These are phyloP conservation scores for Poa annua DNA, from an alignment of 176 grass and related monocot genomes.

Conservation along the genomic window DNA sequence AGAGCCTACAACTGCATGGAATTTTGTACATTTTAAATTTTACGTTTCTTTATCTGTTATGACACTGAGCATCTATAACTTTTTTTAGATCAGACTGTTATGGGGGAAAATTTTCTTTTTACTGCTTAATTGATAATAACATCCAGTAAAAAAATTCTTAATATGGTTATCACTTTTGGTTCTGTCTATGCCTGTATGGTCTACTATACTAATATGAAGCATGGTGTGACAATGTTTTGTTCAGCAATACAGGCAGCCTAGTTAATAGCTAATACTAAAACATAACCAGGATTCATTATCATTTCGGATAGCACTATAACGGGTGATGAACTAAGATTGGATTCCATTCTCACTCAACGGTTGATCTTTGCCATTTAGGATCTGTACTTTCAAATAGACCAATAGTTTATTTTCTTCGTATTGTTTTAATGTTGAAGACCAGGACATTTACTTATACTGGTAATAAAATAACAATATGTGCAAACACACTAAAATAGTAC, in stretches of 20 bases:
- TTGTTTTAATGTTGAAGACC: neutral
- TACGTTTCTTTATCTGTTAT: neutral
- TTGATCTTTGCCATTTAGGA: slow-evolving; percentile 21
- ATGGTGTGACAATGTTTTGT: neutral
- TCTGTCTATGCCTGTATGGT: neutral
- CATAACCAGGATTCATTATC: neutral
- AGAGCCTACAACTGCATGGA: neutral
- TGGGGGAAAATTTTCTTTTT: neutral
- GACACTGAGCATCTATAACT: neutral
- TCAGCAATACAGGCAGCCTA: neutral
- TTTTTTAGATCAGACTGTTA: neutral
- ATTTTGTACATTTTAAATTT: neutral
- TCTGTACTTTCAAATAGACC: neutral
- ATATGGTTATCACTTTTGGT: neutral
- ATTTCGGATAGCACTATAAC: neutral
- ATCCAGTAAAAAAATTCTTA: slow-evolving; percentile 2
- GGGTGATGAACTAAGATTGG: neutral
- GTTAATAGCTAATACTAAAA: neutral
- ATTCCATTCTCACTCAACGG: neutral
- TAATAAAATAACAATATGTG: slow-evolving; percentile 22
- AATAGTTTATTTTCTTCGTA: neutral
- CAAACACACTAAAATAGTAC: slow-evolving; percentile 1
- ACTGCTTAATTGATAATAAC: neutral
- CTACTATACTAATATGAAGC: neutral
- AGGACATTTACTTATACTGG: slow-evolving; percentile 30